phyloP scores from a whole-genome alignment of 1,139 yeast genomes.

The Geotrichum klebahnii region DNA sequence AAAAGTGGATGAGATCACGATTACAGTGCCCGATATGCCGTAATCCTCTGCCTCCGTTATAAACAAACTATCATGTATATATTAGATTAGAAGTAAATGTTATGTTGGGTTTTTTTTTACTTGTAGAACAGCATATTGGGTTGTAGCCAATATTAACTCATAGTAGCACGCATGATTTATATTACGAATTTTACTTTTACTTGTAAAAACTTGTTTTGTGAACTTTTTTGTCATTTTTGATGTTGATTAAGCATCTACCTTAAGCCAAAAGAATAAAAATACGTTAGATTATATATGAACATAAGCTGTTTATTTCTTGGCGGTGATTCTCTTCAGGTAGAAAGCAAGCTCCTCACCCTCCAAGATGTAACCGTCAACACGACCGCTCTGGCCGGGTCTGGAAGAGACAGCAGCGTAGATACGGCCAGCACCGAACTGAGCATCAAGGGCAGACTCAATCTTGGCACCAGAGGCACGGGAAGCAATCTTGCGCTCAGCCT shows the following conservation, averaged over 20 bases:
- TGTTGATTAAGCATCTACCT: not conserved
- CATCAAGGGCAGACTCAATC: constrained; percentile 85
- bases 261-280: constrained; percentile 4
- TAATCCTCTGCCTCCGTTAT: constrained; percentile 69
- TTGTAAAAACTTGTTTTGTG: not conserved
- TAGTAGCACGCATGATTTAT: too few species aligned
- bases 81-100: too few species aligned
- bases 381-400: constrained; percentile 99
- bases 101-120: too few species aligned
- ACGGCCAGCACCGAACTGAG: constrained; percentile 88
- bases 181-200: too few species aligned
- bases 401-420: constrained; percentile 98
- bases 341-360: constrained; percentile 99
- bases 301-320: constrained; percentile 74
- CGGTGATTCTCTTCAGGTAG: constrained; percentile 99
- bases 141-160: too few species aligned
- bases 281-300: constrained; percentile 11
- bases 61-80: constrained; percentile 11
- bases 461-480: constrained; percentile 80
- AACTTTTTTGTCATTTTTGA: not conserved
- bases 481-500: constrained; percentile 87
- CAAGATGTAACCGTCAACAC: constrained; percentile 99
- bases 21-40: constrained; percentile 93
- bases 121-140: too few species aligned
- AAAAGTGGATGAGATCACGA: constrained; percentile 89